Evolutionary conservation across 371 early-diverging fungal species (phyloP).

Genomic region (Capillidium heterosporum): DNA sequence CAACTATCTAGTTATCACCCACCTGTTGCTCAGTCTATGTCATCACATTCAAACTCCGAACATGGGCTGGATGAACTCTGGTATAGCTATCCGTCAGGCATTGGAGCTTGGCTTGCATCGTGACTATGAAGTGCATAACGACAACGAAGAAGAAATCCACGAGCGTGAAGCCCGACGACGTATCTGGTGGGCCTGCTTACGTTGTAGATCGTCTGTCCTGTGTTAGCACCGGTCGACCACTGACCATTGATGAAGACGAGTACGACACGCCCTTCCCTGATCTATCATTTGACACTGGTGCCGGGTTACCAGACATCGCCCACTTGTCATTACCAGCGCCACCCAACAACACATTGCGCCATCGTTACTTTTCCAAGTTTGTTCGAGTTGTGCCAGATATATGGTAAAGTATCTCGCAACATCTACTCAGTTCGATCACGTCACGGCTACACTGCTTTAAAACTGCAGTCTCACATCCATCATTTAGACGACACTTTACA

Average conservation of each 20-base stretch:
- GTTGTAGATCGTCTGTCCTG: slow-evolving; percentile 29
- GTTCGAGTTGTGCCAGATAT: not conserved
- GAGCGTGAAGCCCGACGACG: slow-evolving; percentile 39
- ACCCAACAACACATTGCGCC: not conserved
- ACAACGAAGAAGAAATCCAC: not conserved
- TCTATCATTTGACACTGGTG: not conserved
- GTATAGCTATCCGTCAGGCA: slow-evolving; percentile 42
- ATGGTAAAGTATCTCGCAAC: not conserved
- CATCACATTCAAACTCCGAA: not conserved
- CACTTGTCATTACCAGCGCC: not conserved
- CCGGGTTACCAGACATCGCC: not conserved
- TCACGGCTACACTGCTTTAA: slow-evolving; percentile 3
- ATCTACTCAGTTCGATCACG: slow-evolving; percentile 4
- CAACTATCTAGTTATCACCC: slow-evolving; percentile 10
- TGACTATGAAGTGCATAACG: slow-evolving; percentile 8
- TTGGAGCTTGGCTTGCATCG: slow-evolving; percentile 49
- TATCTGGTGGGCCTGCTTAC: slow-evolving; percentile 38
- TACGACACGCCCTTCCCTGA: slow-evolving; percentile 16
- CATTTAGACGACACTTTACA: not conserved
- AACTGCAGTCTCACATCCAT: slow-evolving; percentile 1
- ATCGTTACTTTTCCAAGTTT: not conserved
- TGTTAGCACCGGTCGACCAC: slow-evolving; percentile 19
- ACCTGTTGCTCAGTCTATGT: slow-evolving; percentile 12
- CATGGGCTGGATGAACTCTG: slow-evolving; percentile 12
- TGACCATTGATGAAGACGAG: slow-evolving; percentile 26